Base-by-base conservation (phyloP, 257 asterid genomes). In the Capsicum chinense region DNA sequence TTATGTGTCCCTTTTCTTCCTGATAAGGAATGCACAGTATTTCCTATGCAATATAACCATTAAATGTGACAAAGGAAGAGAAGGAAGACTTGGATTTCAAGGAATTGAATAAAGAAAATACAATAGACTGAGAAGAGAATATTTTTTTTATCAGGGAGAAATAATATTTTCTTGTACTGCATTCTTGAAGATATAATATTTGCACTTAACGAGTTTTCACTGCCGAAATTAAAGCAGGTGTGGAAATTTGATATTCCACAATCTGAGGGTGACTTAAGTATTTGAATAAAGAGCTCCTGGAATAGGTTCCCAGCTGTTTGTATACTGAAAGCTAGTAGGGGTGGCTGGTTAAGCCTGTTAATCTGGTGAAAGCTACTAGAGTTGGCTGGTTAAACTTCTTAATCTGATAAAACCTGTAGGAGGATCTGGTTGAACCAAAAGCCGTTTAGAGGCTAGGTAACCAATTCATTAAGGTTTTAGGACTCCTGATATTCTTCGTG, bases 171-270 rank as follows among this genome's bases (percentile, higher is more conserved):
- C 64, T 54, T 54, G 26, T 5, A n/a, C 16, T 44, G 17, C 57
- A n/a, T 71, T 71, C 6, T 17, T 47, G 54, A 69, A 69, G 54
- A 39, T 14, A 69, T 42, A 69, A 42, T 16, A 8, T 69, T 37
- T 69, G 8, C 58, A 47, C 56, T 44, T 44, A 16, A 47, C 2
- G 79, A 47, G 57, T 71, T 17, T 44, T 10, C 57, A 7, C 37
- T 17, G 17, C 5, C 57, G 17, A 71, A 71, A 44, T n/a, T 71
- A 71, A 71, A 71, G 79, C 58, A n/a, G 79, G 79, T 44, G 57
- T 44, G 57, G 57, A 71, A 71, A 69, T 69, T 69, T 69, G 56
- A 42, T 69, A 69, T 69, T 39, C 56, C 79, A 42, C 79, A 42
- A 42, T 16, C 9, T 69, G 79, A 21, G 11, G 78, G 78, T 68